These are phyloP conservation scores for Citeromyces siamensis DNA, from an alignment of 1,139 yeast genomes.

Conservation along the genomic window DNA sequence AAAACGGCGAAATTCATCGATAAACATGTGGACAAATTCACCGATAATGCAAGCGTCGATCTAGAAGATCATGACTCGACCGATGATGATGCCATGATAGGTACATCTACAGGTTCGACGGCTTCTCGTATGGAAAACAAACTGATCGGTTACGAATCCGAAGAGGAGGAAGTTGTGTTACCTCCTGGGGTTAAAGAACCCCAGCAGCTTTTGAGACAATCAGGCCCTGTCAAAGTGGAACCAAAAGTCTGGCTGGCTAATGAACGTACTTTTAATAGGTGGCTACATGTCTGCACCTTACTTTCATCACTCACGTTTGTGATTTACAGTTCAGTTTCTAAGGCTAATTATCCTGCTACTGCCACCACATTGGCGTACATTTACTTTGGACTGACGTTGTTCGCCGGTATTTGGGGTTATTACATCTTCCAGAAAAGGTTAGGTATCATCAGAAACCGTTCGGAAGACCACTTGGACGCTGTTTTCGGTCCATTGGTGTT, in stretches of 20 bases:
- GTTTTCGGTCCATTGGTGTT: slow-evolving; percentile 80
- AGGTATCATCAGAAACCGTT: slow-evolving; percentile 63
- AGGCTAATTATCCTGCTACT: slow-evolving; percentile 41
- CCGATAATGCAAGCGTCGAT: slow-evolving; percentile 4
- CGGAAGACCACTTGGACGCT: slow-evolving; percentile 81
- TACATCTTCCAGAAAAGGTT: slow-evolving; percentile 61
- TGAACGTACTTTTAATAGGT: slow-evolving; percentile 91
- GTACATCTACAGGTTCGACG: slow-evolving; percentile 2
- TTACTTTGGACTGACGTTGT: slow-evolving; percentile 70
- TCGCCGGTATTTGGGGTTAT: slow-evolving; percentile 87
- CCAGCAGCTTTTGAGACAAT: slow-evolving; percentile 62
- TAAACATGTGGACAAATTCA: slow-evolving; percentile 7
- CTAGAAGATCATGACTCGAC: slow-evolving; percentile 9
- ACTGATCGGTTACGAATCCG: slow-evolving; percentile 46
- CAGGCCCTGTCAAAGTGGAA: slow-evolving; percentile 89
- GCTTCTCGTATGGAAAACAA: slow-evolving; percentile 11
- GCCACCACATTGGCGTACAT: slow-evolving; percentile 63
- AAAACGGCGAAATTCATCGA: slow-evolving; percentile 5
- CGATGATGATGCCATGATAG: slow-evolving; percentile 7
- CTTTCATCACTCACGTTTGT: slow-evolving; percentile 82
- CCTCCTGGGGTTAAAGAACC: slow-evolving; percentile 91
- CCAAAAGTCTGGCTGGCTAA: slow-evolving; percentile 98
- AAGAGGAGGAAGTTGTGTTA: slow-evolving; percentile 74
- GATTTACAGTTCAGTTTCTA: slow-evolving; percentile 63
- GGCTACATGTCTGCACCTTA: slow-evolving; percentile 88